Evolutionary conservation across 805 yeast species (phyloP).

Genomic region (Ogataea wickerhamii): DNA sequence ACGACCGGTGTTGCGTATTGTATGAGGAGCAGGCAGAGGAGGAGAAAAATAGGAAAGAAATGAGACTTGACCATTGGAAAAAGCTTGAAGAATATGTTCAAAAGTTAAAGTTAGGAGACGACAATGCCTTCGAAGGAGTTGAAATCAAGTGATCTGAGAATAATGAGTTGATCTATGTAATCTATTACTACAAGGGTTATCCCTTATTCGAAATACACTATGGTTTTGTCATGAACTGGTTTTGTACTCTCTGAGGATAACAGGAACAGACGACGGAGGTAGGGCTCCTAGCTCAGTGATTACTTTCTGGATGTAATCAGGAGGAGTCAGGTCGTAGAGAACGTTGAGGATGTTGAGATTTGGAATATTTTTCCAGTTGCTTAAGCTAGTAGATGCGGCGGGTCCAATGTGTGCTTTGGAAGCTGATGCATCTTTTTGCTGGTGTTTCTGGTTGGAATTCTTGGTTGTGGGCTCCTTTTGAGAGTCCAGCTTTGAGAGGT

Average conservation of each 20-base stretch:
- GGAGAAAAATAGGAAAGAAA: conserved; percentile 58
- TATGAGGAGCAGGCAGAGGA: conserved; percentile 79
- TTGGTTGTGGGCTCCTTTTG: conserved; percentile 15
- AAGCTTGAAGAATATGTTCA: conserved; percentile 60
- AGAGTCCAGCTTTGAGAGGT: conserved; percentile 42
- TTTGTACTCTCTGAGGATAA: conserved; percentile 89
- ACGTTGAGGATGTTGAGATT: conserved; percentile 73
- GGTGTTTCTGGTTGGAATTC: conserved; percentile 26
- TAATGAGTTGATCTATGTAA: too few species aligned
- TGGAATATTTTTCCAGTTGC: conserved; percentile 62
- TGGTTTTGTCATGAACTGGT: conserved; percentile 21
- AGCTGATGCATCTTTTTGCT: conserved; percentile 18
- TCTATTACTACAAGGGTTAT: not conserved
- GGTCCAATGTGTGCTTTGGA: conserved; percentile 13
- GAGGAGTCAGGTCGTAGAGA: conserved; percentile 92
- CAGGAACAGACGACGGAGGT: conserved; percentile 98
- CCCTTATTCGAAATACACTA: not conserved
- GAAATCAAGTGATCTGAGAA: conserved; percentile 41
- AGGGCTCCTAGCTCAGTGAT: conserved; percentile 94
- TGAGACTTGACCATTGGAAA: conserved; percentile 68
- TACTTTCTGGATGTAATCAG: conserved; percentile 87
- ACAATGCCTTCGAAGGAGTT: conserved; percentile 47
- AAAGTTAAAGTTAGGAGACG: conserved; percentile 27
- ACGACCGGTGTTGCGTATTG: conserved; percentile 87
- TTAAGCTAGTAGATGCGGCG: conserved; percentile 39